phyloP scores from a whole-genome alignment of 2,329 filamentous ascomycete species.

The Clarireedia homoeocarpa region DNA sequence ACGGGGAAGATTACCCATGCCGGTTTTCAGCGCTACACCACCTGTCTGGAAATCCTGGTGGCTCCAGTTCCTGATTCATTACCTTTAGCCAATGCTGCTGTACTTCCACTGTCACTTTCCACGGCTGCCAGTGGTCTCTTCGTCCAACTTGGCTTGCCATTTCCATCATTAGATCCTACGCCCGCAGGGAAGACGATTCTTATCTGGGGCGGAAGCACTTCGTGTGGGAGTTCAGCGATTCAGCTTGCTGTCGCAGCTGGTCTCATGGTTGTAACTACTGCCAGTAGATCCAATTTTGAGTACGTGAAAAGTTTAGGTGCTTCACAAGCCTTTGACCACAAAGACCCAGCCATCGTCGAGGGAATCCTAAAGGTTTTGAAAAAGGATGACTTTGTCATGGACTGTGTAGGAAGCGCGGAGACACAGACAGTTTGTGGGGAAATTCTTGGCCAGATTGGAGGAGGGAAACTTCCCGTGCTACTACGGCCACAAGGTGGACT shows the following conservation, averaged over 20 bases:
- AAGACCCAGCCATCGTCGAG: conserved; percentile 14
- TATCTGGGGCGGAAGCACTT: conserved; percentile 22
- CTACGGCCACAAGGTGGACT: not conserved
- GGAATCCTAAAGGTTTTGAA: conserved; percentile 15
- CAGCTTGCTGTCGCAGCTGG: conserved; percentile 29
- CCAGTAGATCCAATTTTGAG: conserved; percentile 36
- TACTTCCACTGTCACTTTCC: conserved; percentile 30
- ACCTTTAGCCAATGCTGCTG: conserved; percentile 28
- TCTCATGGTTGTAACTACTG: conserved; percentile 36
- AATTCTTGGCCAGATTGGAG: conserved; percentile 24
- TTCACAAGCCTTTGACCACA: conserved; percentile 39
- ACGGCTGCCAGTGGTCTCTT: conserved; percentile 31
- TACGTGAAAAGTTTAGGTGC: conserved; percentile 38
- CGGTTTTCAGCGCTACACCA: conserved; percentile 30
- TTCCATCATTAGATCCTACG: conserved; percentile 11
- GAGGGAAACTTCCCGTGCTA: conserved; percentile 17
- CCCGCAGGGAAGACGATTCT: conserved; percentile 16
- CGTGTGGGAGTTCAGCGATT: conserved; percentile 16
- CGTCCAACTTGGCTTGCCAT: conserved; percentile 11
- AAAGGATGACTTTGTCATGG: conserved; percentile 18
- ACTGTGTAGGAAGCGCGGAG: conserved; percentile 20
- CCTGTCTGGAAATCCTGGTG: conserved; percentile 21
- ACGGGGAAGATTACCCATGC: conserved; percentile 19
- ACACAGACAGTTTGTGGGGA: conserved; percentile 24
- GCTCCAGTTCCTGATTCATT: conserved; percentile 27